Percentiles rank a stretch among this genome's conserved stretches.
phyloP scores from a whole-genome alignment of 2,329 filamentous ascomycete genomes.

The Diaporthe ampelina region DNA sequence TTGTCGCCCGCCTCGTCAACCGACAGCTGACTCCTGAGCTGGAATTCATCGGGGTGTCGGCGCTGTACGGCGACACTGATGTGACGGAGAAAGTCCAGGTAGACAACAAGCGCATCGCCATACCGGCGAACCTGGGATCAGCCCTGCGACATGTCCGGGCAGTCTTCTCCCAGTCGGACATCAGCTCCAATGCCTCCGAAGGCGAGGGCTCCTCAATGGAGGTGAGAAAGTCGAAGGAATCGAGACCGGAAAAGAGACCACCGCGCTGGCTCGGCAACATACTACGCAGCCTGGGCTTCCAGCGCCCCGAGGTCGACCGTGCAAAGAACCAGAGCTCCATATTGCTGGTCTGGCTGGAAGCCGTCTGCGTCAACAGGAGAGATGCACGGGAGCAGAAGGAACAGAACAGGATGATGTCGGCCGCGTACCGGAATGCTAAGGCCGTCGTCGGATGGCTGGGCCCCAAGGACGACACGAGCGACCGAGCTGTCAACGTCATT shows the following conservation, averaged over 20 bases:
- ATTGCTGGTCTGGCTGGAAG: slow-evolving; percentile 47
- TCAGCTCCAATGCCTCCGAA: slow-evolving; percentile 18
- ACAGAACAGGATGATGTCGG: slow-evolving; percentile 45
- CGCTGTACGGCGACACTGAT: slow-evolving; percentile 34
- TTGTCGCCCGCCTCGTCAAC: slow-evolving; percentile 36
- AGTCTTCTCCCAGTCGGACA: slow-evolving; percentile 25
- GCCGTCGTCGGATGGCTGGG: slow-evolving; percentile 47
- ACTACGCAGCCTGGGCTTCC: slow-evolving; percentile 26
- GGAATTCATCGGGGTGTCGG: slow-evolving; percentile 36
- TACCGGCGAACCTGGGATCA: slow-evolving; percentile 25
- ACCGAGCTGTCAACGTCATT: slow-evolving; percentile 25
- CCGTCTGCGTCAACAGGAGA: slow-evolving; percentile 46
- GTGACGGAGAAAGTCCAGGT: slow-evolving; percentile 32
- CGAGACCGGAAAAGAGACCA: slow-evolving; percentile 1
- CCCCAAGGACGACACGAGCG: slow-evolving; percentile 38
- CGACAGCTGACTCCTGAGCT: slow-evolving; percentile 25
- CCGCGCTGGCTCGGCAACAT: slow-evolving; percentile 38
- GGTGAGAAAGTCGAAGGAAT: background rate
- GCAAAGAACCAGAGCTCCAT: slow-evolving; percentile 5
- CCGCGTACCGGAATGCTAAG: slow-evolving; percentile 46
- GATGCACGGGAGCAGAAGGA: slow-evolving; percentile 44
- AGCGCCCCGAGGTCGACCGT: slow-evolving; percentile 23
- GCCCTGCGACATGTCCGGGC: slow-evolving; percentile 35
- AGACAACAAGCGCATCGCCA: slow-evolving; percentile 25
- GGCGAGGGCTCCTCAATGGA: background rate